Evolutionary conservation across 345 rosid species (phyloP), one percentile per base, ranked within the genome.

Genomic region (Carallia brachiata): DNA sequence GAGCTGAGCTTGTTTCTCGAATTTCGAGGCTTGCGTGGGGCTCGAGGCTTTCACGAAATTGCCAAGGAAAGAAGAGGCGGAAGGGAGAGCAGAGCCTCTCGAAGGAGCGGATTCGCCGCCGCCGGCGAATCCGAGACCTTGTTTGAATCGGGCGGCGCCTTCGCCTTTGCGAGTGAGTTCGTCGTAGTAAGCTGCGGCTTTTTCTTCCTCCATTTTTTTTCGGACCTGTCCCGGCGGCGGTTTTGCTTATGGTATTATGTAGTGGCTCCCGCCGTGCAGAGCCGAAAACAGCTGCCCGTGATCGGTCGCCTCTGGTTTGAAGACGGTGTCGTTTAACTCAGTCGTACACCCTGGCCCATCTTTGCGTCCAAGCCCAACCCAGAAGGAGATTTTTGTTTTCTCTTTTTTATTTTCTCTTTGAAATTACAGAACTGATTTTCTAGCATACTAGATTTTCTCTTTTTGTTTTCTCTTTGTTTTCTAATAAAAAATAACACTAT

Each of bases 131-230:
- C 98, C 97, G 16, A 94, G 93, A 39, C 98, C 98, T 84, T 88
- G 97, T 81, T 94, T 92, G 87, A 92, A 94, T 10, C 96, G 83
- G 36, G 99, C 99, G 54, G 99, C 97, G 50, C 97, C 98, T 81
- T 84, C 90, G 50, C 97, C 99, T 80, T 82, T 90, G 23, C 93
- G 88, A 2, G 87, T 88, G 53, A 90, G 93, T 79, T 91, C 97
- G 19, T 91, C 76, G 40, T 73, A 73, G 76, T 73, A 73, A 4
- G 76, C 70, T 6, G 52, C 70, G 13, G 76, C 76, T 59, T 73
- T 73, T 18, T 15, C 76, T 60, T 73, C 76, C 66, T 73, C 70
- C 76, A 73, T 73, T 52, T 66, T 60, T 31, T 6, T 30, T 10
- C 1, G 16, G 50, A 44, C 4, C 50, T 12, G 16, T 44, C 50